Percentiles rank a stretch among this genome's conserved stretches.
Evolutionary conservation across 768 basidiomycete species (phyloP).

Genomic region (Boletus vinaceobasis): DNA sequence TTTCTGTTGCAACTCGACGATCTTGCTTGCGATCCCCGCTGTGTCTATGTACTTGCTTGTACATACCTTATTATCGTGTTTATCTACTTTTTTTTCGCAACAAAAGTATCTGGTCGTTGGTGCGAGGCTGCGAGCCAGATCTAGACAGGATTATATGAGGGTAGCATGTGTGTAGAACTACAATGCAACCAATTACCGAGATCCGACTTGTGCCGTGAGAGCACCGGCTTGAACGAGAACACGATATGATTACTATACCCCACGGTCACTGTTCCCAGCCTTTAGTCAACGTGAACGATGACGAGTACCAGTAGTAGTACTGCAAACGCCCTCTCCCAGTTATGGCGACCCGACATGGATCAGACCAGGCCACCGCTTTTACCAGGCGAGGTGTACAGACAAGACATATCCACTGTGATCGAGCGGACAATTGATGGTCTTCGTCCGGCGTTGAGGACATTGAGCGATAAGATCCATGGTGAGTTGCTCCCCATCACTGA

Average conservation of each 20-base stretch:
- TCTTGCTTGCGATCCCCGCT: slow-evolving; percentile 22
- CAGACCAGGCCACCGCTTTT: not conserved
- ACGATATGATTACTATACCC: not conserved
- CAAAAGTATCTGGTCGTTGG: not conserved
- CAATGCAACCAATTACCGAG: not conserved
- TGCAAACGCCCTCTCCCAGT: not conserved
- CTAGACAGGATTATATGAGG: not conserved
- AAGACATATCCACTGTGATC: slow-evolving; percentile 60
- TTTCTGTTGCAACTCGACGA: slow-evolving; percentile 14
- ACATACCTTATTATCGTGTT: slow-evolving; percentile 37
- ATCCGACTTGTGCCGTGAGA: no score
- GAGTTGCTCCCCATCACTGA: not conserved
- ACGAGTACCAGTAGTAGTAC: no score
- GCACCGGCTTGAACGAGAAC: not conserved
- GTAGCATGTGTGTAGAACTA: slow-evolving; percentile 3
- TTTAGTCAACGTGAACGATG: not conserved
- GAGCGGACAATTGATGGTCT: slow-evolving; percentile 51
- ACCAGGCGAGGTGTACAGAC: slow-evolving; percentile 42
- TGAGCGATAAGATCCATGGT: slow-evolving; percentile 78
- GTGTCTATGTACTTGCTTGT: slow-evolving; percentile 30
- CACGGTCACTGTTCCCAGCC: not conserved
- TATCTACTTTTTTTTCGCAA: slow-evolving; percentile 17
- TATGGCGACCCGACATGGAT: slow-evolving; percentile 2
- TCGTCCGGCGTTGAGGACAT: slow-evolving; percentile 49
- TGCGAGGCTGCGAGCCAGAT: slow-evolving; percentile 6